Conservation (phyloP, 441 rosid species). For the Brassica hybrid region DNA sequence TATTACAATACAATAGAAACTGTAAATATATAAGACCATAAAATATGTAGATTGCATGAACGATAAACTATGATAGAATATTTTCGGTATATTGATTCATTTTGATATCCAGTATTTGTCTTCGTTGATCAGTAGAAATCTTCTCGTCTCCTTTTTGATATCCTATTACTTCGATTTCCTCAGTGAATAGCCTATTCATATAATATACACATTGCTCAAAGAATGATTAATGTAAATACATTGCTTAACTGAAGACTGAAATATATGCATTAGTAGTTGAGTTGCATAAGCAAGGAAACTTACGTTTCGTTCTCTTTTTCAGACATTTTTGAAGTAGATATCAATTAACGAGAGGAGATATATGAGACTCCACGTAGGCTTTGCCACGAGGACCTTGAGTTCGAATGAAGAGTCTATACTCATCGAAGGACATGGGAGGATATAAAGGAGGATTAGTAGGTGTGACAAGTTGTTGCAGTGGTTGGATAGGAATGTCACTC, state of each 20-base stretch:
- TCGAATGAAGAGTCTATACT: slow-evolving; percentile 74
- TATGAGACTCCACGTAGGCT: slow-evolving; percentile 65
- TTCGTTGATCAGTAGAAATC: slow-evolving; percentile 2
- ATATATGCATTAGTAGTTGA: slow-evolving; percentile 1
- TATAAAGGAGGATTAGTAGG: slow-evolving; percentile 55
- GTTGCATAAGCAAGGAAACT: slow-evolving; percentile 15
- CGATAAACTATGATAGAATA: background rate
- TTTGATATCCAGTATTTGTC: background rate
- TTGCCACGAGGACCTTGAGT: slow-evolving; percentile 77
- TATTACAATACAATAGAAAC: background rate
- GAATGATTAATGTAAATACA: background rate
- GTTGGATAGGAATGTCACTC: slow-evolving; percentile 69
- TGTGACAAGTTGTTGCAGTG: slow-evolving; percentile 62
- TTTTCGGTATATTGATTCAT: background rate
- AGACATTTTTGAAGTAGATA: background rate
- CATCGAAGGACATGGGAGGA: slow-evolving; percentile 79
- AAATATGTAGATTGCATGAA: background rate
- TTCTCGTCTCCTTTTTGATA: slow-evolving; percentile 2
- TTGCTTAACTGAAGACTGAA: background rate
- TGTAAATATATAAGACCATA: background rate
- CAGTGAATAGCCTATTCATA: background rate
- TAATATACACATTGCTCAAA: background rate
- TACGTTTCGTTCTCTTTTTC: slow-evolving; percentile 8
- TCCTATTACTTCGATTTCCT: background rate
- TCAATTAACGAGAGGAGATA: slow-evolving; percentile 42